phyloP scores from a whole-genome alignment of 2,329 filamentous ascomycete genomes.

The Claviceps humidiphila region DNA sequence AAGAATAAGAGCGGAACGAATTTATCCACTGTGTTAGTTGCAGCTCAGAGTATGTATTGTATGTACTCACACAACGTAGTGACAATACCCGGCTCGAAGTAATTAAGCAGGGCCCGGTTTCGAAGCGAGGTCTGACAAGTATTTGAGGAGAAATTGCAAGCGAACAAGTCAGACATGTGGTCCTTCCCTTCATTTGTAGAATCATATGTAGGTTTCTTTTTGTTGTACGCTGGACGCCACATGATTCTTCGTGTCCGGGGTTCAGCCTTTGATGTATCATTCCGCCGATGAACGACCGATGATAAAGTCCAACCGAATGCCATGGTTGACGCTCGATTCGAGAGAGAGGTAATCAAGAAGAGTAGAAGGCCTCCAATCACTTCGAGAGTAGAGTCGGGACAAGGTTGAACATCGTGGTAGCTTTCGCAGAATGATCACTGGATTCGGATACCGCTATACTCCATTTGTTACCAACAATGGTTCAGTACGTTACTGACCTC shows the following conservation, averaged over 20 bases:
- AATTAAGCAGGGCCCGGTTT: background rate
- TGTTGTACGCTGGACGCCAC: background rate
- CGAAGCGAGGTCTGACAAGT: background rate
- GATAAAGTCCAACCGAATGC: too few relatives aligned
- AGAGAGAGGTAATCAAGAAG: background rate
- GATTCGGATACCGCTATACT: too few relatives aligned
- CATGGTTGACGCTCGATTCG: too few relatives aligned
- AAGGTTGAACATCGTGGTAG: too few relatives aligned
- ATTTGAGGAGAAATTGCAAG: background rate
- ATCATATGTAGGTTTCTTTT: background rate
- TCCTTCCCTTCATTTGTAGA: background rate
- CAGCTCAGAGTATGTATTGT: background rate
- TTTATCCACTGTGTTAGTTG: background rate
- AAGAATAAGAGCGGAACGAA: too few relatives aligned
- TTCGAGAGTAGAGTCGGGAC: too few relatives aligned
- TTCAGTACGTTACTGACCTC: too few relatives aligned
- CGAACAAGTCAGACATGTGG: background rate
- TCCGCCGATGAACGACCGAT: constrained; percentile 4
- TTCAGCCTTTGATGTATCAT: background rate
- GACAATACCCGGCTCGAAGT: background rate
- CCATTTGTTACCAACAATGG: too few relatives aligned
- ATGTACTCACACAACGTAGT: background rate
- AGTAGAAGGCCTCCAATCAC: background rate
- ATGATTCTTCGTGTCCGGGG: background rate
- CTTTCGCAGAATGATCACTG: too few relatives aligned